Base-by-base conservation (phyloP, 495 filamentous ascomycete species). In the Penicillium atrosanguineum region DNA sequence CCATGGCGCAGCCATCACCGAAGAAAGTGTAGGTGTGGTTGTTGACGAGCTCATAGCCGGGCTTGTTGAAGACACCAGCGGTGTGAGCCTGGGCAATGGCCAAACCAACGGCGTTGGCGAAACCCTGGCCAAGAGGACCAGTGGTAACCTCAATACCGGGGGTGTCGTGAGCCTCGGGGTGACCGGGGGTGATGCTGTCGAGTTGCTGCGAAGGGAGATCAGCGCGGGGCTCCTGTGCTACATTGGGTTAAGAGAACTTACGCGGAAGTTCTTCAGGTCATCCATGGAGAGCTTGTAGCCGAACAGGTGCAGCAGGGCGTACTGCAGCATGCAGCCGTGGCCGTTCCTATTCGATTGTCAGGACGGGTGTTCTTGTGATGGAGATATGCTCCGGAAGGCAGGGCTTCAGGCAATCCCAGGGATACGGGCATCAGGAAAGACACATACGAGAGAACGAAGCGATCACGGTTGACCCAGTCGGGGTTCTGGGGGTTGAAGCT, bases 401-500 rank as follows among this genome's bases (percentile, higher is more conserved):
- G 19, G 38, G 12, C 5, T 40, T 20, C 15, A 20, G 19, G 8
- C n/a, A 7, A 5, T 11, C 6, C n/a, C 19, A 7, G n/a, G n/a
- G 38, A 19, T 34, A 40, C 6, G 16, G 16, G 38, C 7, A 20
- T 11, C 19, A 7, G 16, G 38, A 14, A 36, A 12, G 31, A n/a
- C 16, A 89, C 93, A 81, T 82, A 97, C 94, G 94, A 99, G 70
- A 99, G 90, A 42, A 99, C 90, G 70, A 99, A 99, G 75, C 94
- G 85, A 80, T 99, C 94, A 52, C 94, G 86, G 82, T 97, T 97
- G 61, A 88, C 66, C 92, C 91, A 99, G 55, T 92, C 81, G 50
- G 95, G 91, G 82, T 95, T 97, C 84, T 96, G 91, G 56, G 94
- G 94, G 86, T 99, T 99, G 83, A 97, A 99, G 66, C 74, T 94